phyloP scores from a whole-genome alignment of 1,284 basidiomycete genomes.

The Ganoderma meredithae region DNA sequence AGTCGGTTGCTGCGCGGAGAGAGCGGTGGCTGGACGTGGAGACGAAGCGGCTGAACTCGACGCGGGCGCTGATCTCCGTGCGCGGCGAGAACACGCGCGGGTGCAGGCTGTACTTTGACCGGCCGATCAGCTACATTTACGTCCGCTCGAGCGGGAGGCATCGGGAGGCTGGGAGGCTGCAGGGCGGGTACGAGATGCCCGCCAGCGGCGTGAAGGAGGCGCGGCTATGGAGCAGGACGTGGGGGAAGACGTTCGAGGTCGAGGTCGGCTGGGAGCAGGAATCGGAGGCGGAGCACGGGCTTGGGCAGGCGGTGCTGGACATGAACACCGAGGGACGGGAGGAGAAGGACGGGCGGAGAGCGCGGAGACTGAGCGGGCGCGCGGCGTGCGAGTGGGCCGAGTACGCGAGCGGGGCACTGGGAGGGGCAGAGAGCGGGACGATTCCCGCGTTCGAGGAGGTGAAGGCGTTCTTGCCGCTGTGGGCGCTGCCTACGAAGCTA shows the following conservation, averaged over 20 bases:
- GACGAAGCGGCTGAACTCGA: conserved; percentile 45
- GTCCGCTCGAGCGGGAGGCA: conserved; percentile 35
- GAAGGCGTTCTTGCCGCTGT: conserved; percentile 69
- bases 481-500: conserved; percentile 69
- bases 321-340: not conserved
- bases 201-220: conserved; percentile 52
- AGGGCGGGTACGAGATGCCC: conserved; percentile 53
- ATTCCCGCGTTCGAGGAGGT: conserved; percentile 81
- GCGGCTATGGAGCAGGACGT: conserved; percentile 74
- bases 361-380: conserved; percentile 51
- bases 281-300: conserved; percentile 29
- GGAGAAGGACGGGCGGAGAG: not conserved
- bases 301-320: not conserved
- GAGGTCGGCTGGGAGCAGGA: conserved; percentile 56
- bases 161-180: conserved; percentile 47
- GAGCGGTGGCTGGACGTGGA: conserved; percentile 41
- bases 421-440: conserved; percentile 49
- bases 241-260: conserved; percentile 66
- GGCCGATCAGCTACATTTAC: conserved; percentile 52
- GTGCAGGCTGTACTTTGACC: conserved; percentile 69
- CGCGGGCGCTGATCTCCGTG: conserved; percentile 48
- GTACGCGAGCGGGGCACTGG: conserved; percentile 59
- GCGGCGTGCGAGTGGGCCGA: conserved; percentile 78
- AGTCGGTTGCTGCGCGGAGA: not conserved
- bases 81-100: conserved; percentile 63